Base-by-base conservation (phyloP, 805 yeast genomes). In the Spathaspora girioi region DNA sequence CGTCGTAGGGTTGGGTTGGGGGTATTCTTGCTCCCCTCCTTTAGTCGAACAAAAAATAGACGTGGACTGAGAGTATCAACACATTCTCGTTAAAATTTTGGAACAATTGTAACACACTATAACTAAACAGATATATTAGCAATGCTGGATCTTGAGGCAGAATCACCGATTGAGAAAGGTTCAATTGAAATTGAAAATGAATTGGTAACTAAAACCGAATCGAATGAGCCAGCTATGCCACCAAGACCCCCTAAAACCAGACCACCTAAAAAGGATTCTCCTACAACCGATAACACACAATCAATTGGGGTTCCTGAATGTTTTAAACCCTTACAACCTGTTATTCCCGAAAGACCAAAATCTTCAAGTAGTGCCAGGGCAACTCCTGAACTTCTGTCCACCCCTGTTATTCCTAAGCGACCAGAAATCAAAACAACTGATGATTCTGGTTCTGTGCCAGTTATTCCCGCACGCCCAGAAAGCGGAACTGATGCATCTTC, bases 381-480 rank as follows among this genome's bases (percentile, higher is more conserved):
- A 4, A 10, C 32, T 29, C 14, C 32, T 9, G 32, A 29, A 29
- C 11, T 12, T 29, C 3, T 10, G 14, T 29, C 40, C 11, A 35
- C 18, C 15, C 40, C 40, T n/a, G 9, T 35, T 14, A n/a, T 35
- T 35, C 40, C 40, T 35, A n/a, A 35, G 14, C 40, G 40, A 2
- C 40, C 40, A 35, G 14, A n/a, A 14, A 35, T 3, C 8, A n/a
- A n/a, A 18, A 11, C 40, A n/a, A 35, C 40, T 35, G 5, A 4
- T 3, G 40, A 14, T 11, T n/a, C 40, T 35, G 14, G 32, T 7
- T 12, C 45, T 19, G 20, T 26, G 5, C 53, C 53, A 29, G 17
- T 32, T 5, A 52, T 50, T 38, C 53, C 55, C n/a, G 41, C 35
- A 18, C 40, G 55, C 3, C 54, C 54, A 19, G 26, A 38, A 26